Evolutionary conservation across 2,329 filamentous ascomycete species (phyloP), one percentile per base, ranked within the genome.

Genomic region (Penicillium sp.): DNA sequence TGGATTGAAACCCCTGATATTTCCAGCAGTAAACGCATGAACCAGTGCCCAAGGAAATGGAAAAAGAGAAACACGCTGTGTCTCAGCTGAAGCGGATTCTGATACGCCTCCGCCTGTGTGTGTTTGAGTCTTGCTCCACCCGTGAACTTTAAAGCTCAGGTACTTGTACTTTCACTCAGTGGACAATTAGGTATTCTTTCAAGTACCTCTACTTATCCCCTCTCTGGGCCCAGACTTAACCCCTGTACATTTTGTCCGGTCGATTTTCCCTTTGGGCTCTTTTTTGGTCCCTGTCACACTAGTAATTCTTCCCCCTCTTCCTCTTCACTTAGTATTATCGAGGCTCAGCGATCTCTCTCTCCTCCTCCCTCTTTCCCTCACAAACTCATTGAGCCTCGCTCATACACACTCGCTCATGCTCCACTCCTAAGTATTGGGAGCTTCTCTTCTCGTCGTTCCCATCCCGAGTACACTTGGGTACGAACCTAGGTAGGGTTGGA

Each of bases 11-110:
- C 31, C 31, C 31, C 31, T 34, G 31, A 34, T 34, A 34, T 34
- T 16, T 34, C 31, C 24, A 26, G 7, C 24, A 26, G 24, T 8
- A 32, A 26, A 24, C 40, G 35, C 24, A 23, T 5, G 14, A 38
- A 40, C 31, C 27, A 40, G 16, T 34, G 16, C 24, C 4, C 23
- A 40, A 26, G 55, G 56, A 58, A 50, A 52, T 54, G 52, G 53
- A 37, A 37, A 52, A 45, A 50, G 49, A 60, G 61, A 65, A 65
- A 65, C 63, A 59, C 50, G 50, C 55, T 54, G 57, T 65, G 63
- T 66, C 63, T 66, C 63, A 66, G 62, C 28, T 36, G 40, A 46
- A n/a, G 50, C 52, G 61, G n/a, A 20, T 59, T 47, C 47, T 56
- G 52, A 52, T 55, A 57, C 54, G 54, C 48, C 37, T 23, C n/a